Evolutionary conservation across 1,284 basidiomycete species (phyloP).

Genomic region (Cryptococcus sp.): DNA sequence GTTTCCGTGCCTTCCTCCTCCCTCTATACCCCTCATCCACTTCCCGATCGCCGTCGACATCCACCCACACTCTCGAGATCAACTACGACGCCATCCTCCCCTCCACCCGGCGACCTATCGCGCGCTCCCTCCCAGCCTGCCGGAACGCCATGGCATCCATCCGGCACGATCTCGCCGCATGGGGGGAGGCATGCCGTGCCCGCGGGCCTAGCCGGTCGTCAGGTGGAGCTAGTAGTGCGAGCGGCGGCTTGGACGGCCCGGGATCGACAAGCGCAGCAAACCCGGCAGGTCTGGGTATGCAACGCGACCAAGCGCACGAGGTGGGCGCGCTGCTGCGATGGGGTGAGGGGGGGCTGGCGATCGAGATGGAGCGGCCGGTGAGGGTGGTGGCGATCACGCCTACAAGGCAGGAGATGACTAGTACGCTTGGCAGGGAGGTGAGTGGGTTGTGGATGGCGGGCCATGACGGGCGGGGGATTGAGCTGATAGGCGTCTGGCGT

Average conservation of each 20-base stretch:
- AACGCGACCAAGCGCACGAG: background rate
- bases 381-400: constrained; percentile 40
- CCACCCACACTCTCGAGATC: constrained; percentile 19
- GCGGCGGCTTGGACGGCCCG: no score
- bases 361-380: constrained; percentile 28
- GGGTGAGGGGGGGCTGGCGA: constrained; percentile 15
- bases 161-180: constrained; percentile 23
- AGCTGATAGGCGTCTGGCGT: constrained; percentile 5
- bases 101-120: constrained; percentile 21
- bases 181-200: constrained; percentile 12
- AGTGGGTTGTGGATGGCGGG: no score
- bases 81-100: constrained; percentile 43
- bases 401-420: constrained; percentile 35
- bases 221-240: background rate
- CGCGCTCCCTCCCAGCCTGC: constrained; percentile 27
- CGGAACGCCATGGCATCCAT: constrained; percentile 24
- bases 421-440: constrained; percentile 42
- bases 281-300: constrained; percentile 14
- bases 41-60: background rate
- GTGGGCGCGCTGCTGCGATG: background rate
- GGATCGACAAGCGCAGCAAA: background rate
- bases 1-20: constrained; percentile 36
- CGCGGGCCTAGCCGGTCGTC: background rate
- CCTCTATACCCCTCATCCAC: constrained; percentile 17
- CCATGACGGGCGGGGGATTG: background rate